Evolutionary conservation across 2,329 filamentous ascomycete genomes (phyloP).

Genomic region (Aspergillus costaricaensis): DNA sequence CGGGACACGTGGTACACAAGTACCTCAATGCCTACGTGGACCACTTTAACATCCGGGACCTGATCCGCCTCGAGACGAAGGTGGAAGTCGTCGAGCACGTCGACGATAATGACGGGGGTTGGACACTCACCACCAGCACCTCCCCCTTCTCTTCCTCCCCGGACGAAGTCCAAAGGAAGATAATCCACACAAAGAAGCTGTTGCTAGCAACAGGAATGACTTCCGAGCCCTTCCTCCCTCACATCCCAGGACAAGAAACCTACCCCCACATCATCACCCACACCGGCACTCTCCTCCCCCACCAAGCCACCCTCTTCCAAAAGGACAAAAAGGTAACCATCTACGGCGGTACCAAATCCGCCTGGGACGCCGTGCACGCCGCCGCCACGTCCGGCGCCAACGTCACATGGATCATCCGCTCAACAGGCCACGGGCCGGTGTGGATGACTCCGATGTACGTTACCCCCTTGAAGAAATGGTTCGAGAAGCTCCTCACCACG

Average conservation of each 20-base stretch:
- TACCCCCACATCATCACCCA: slow-evolving; percentile 62
- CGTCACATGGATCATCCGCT: slow-evolving; percentile 47
- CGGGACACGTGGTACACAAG: slow-evolving; percentile 56
- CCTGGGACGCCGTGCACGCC: slow-evolving; percentile 64
- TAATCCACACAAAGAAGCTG: slow-evolving; percentile 49
- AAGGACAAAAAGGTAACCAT: slow-evolving; percentile 44
- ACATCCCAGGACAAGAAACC: slow-evolving; percentile 50
- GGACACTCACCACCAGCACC: slow-evolving; percentile 27
- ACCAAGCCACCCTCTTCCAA: slow-evolving; percentile 33
- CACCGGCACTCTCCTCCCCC: slow-evolving; percentile 53
- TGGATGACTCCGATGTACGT: slow-evolving; percentile 56
- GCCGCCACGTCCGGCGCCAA: slow-evolving; percentile 56
- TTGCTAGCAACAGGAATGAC: slow-evolving; percentile 65
- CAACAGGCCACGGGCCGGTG: slow-evolving; percentile 43
- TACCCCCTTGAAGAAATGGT: slow-evolving; percentile 66
- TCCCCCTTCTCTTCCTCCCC: slow-evolving; percentile 17
- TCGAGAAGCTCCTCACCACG: slow-evolving; percentile 68
- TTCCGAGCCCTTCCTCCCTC: slow-evolving; percentile 58
- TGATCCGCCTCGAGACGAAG: slow-evolving; percentile 53
- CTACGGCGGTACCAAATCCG: slow-evolving; percentile 63
- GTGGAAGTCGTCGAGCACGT: slow-evolving; percentile 53
- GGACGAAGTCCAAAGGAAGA: background rate
- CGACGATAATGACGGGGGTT: slow-evolving; percentile 39
- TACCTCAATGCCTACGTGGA: slow-evolving; percentile 61
- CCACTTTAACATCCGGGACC: slow-evolving; percentile 52